A percentile compares a stretch with the other conserved stretches of the same genome.
phyloP scores from a whole-genome alignment of 345 rosid genomes.

The Cochlearia excelsa region DNA sequence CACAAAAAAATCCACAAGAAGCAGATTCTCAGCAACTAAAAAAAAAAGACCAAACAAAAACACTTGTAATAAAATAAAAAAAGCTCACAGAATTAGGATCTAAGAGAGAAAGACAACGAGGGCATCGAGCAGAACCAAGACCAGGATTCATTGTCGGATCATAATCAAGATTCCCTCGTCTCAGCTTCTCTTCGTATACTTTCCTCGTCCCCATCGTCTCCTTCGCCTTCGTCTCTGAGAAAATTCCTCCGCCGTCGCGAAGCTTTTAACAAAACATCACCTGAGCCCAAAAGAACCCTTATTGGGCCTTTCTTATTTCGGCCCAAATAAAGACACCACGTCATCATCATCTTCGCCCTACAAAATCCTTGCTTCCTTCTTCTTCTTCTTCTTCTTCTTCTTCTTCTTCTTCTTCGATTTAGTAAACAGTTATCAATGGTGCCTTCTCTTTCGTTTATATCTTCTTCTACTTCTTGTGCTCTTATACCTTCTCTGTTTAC shows the following conservation, averaged over 20 bases:
- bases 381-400: conserved; percentile 29
- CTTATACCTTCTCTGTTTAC: conserved; percentile 16
- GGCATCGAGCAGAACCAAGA: conserved; percentile 87
- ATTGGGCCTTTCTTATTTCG: conserved; percentile 5
- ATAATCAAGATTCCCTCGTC: conserved; percentile 61
- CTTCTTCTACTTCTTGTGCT: conserved; percentile 9
- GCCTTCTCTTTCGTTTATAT: conserved; percentile 28
- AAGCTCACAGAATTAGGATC: conserved; percentile 54
- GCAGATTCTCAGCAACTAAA: neutral
- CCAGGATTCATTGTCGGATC: conserved; percentile 93
- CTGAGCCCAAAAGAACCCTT: neutral
- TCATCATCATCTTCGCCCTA: conserved; percentile 27
- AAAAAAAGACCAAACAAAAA: neutral
- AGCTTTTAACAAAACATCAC: conserved; percentile 3
- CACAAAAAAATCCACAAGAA: conserved; percentile 4
- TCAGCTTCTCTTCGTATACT: conserved; percentile 82
- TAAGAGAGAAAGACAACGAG: conserved; percentile 88
- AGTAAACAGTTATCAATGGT: conserved; percentile 27
- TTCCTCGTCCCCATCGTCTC: conserved; percentile 70
- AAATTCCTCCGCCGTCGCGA: conserved; percentile 7
- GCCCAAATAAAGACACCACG: conserved; percentile 19
- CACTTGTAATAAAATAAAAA: neutral
- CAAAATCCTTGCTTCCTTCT: conserved; percentile 18
- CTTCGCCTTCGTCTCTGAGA: neutral
- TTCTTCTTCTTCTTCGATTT: conserved; percentile 11